phyloP scores from a whole-genome alignment of 208 protist species.

The Acanthamoeba sp. region DNA sequence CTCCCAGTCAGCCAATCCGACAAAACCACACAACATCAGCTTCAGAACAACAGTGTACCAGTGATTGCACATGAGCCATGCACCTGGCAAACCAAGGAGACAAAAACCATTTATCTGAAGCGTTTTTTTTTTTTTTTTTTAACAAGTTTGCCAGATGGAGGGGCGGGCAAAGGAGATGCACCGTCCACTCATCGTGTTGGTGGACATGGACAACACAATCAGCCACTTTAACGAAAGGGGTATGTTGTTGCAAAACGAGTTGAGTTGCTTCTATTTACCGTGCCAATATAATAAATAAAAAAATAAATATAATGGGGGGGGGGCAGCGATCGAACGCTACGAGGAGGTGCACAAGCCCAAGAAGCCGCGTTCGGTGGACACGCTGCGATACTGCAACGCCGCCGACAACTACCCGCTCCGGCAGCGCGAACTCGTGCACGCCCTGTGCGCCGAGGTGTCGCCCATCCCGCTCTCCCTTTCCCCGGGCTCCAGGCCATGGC shows the following conservation, averaged over 20 bases:
- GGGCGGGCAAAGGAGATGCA: too few species aligned
- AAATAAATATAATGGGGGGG: too few species aligned
- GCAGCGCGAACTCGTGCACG: constrained; percentile 50
- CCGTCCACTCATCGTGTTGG: constrained; percentile 51
- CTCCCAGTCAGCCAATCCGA: too few species aligned
- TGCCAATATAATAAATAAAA: neutral
- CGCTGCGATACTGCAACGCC: constrained; percentile 16
- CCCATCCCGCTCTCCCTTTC: neutral
- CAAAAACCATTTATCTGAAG: too few species aligned
- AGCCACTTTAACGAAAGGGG: constrained; percentile 70
- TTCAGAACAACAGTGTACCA: too few species aligned
- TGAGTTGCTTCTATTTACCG: too few species aligned
- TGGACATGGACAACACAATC: constrained; percentile 75
- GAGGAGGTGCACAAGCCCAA: constrained; percentile 8
- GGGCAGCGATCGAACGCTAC: constrained; percentile 23
- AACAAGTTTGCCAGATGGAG: too few species aligned
- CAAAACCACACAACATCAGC: too few species aligned
- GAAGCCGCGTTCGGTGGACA: constrained; percentile 31
- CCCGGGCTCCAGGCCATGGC: neutral
- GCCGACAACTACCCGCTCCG: constrained; percentile 64
- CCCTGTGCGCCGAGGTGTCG: constrained; percentile 28
- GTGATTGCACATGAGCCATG: too few species aligned
- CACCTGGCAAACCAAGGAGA: too few species aligned
- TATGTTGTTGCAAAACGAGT: too few species aligned
- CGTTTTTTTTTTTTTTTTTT: too few species aligned